Conservation (phyloP, 176 grass and related monocot species). For the Alloteropsis semialata region DNA sequence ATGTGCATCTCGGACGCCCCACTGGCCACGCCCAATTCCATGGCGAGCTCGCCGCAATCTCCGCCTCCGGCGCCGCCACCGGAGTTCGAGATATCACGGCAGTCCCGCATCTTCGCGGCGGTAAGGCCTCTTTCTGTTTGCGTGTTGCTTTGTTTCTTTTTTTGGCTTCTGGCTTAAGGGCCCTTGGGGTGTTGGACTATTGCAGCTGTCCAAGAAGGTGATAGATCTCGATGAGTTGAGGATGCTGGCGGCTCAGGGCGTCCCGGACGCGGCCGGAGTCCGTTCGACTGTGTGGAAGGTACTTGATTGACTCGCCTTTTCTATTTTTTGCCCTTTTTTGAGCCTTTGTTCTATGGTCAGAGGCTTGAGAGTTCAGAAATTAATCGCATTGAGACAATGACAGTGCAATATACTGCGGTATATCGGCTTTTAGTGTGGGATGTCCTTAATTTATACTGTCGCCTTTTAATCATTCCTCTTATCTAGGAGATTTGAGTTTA, state of each 20-base stretch:
- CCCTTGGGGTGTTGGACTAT: neutral
- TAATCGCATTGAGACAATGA: neutral
- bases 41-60: slow-evolving; percentile 47
- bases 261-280: slow-evolving; percentile 72
- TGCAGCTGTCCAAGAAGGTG: slow-evolving; percentile 74
- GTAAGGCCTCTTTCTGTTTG: neutral
- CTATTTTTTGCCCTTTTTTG: neutral
- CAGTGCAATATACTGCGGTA: neutral
- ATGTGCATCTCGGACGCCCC: neutral
- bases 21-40: slow-evolving; percentile 15
- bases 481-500: neutral
- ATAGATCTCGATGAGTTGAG: slow-evolving; percentile 80
- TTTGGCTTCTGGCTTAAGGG: neutral
- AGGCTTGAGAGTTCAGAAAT: neutral
- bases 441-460: neutral
- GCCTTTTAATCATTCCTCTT: neutral
- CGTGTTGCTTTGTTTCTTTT: neutral
- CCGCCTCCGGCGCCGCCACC: slow-evolving; percentile 14
- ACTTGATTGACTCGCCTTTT: neutral
- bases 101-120: slow-evolving; percentile 75
- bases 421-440: neutral
- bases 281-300: slow-evolving; percentile 91
- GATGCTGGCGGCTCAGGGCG: slow-evolving; percentile 63
- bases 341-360: neutral
- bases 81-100: slow-evolving; percentile 66